Evolutionary conservation across 768 basidiomycete species (phyloP).

Genomic region (Mycena vitilis): DNA sequence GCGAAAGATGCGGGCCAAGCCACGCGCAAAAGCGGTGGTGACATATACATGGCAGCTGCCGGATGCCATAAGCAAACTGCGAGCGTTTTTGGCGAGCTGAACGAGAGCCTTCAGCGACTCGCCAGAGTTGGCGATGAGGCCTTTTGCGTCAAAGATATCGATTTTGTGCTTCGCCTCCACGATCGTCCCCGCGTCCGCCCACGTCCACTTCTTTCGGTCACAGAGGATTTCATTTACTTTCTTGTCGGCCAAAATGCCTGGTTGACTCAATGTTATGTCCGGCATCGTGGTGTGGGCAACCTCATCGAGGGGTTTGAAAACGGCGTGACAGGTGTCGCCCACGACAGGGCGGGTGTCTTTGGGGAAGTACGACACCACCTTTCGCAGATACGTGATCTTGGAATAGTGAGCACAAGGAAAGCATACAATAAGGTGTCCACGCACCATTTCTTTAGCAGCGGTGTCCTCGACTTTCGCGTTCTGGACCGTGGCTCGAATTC

Average conservation of each 20-base stretch:
- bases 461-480: background rate
- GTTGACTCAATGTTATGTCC: constrained; percentile 9
- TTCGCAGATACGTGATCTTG: background rate
- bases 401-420: background rate
- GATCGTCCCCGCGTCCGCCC: constrained; percentile 12
- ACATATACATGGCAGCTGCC: constrained; percentile 20
- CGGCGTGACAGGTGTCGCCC: constrained; percentile 7
- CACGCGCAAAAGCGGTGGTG: constrained; percentile 3
- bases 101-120: background rate
- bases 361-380: background rate
- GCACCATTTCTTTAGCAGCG: background rate
- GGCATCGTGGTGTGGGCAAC: constrained; percentile 10
- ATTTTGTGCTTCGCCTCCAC: constrained; percentile 8
- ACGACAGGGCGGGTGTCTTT: background rate
- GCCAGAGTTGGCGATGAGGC: background rate
- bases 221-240: no score
- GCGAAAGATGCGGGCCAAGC: constrained; percentile 19
- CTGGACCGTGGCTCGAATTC: background rate
- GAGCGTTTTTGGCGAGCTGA: background rate
- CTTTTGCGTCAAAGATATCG: constrained; percentile 7
- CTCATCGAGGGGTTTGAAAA: background rate
- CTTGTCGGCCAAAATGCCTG: no score
- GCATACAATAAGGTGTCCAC: background rate
- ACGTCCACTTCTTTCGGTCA: background rate
- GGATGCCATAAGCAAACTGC: constrained; percentile 21